Evolutionary conservation across 2,329 filamentous ascomycete genomes (phyloP), one percentile per base, ranked within the genome.

Genomic region (Diaporthe sp.): DNA sequence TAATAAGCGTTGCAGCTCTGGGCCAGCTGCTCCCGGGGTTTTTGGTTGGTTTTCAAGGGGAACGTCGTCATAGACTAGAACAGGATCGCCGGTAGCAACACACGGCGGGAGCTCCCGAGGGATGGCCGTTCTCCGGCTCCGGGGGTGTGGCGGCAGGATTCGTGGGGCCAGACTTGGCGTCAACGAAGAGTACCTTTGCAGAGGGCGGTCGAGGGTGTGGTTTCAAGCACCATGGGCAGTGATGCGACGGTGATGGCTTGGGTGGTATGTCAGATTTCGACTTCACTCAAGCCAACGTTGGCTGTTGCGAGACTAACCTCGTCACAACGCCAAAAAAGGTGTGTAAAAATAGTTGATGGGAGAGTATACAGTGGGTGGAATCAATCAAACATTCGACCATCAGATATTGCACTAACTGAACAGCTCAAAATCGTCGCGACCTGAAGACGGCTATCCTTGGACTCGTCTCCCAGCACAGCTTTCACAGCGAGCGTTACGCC

Each of bases 331-430:
- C 37, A 13, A 39, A 39, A 49, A 6, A 28, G 3, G 28, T n/a
- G 34, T 31, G 12, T 44, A 49, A 49, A 44, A 65, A 4, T 34
- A 34, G 22, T 55, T 70, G 65, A 70, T 55, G 31, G 49, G 65
- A 70, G 65, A 70, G 65, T 70, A 55, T 42, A 42, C 34, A 70
- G 31, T 53, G 65, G 65, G n/a, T 42, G 49, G 49, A 70, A 42
- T 71, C 34, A 39, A 61, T 71, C 73, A 63, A 31, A 55, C 49
- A 25, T 71, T 55, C 49, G 61, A 44, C 42, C 63, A 28, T 74
- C 57, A 57, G 61, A 58, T 63, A 70, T 63, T 61, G 72, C 65
- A 74, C 65, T 76, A 61, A 76, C 51, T 57, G 37, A 72, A 73
- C 61, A 73, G 72, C 71, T 71, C 44, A 57, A 74, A 44, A 49